These are phyloP conservation scores for Phytophthora litchii DNA, from an alignment of 352 stramenopile genomes.

Conservation along the genomic window DNA sequence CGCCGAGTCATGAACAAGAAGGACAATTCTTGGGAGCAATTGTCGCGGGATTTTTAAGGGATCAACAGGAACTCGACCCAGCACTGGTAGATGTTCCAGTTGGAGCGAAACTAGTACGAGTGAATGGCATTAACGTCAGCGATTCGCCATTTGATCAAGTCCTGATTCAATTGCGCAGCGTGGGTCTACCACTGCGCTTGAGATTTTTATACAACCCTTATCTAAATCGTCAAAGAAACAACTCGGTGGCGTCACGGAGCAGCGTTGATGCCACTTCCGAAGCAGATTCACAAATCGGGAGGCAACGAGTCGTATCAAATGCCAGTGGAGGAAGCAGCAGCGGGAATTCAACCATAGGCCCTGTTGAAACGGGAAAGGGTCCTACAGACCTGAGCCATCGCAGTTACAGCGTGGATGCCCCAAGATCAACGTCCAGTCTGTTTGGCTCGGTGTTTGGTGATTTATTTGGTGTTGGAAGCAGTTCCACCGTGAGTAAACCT, in stretches of 20 bases:
- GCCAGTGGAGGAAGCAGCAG: constrained; percentile 24
- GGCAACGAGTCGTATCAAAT: constrained; percentile 14
- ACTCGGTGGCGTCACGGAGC: constrained; percentile 8
- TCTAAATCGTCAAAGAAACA: constrained; percentile 37
- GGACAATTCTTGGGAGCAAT: constrained; percentile 68
- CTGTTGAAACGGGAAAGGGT: constrained; percentile 2
- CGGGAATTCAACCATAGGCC: constrained; percentile 13
- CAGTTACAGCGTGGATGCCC: constrained; percentile 62
- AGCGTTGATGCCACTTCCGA: constrained; percentile 15
- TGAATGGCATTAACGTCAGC: constrained; percentile 72
- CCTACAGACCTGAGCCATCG: constrained; percentile 23
- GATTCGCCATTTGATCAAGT: constrained; percentile 72
- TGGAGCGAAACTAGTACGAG: constrained; percentile 65
- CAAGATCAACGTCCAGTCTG: constrained; percentile 47
- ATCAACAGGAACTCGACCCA: constrained; percentile 61
- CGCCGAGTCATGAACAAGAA: constrained; percentile 64
- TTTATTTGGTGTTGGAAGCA: constrained; percentile 55
- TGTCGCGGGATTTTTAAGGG: constrained; percentile 70
- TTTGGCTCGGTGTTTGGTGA: constrained; percentile 74
- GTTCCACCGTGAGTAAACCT: constrained; percentile 1
- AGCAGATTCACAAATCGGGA: constrained; percentile 15
- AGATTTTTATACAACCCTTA: constrained; percentile 73
- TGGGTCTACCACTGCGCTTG: constrained; percentile 61
- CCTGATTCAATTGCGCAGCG: constrained; percentile 51
- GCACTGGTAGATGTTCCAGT: constrained; percentile 62